A percentile compares a stretch with the other conserved stretches of the same genome.
These are phyloP conservation scores for Mycosphaerelloides madeirae DNA, from an alignment of 2,329 filamentous ascomycete genomes.

Conservation along the genomic window DNA sequence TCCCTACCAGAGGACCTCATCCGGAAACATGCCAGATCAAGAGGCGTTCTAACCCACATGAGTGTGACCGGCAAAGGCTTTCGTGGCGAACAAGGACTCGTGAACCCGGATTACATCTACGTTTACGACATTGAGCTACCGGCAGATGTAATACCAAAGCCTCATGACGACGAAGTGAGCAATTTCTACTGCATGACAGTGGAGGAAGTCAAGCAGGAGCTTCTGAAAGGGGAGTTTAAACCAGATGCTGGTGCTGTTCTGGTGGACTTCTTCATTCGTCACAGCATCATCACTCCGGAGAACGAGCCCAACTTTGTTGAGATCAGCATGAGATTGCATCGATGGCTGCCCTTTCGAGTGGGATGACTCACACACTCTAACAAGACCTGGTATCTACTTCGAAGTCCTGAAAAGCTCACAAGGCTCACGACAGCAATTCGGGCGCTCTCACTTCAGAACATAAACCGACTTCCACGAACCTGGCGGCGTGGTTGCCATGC, in stretches of 20 bases:
- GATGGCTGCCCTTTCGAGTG: slow-evolving; percentile 67
- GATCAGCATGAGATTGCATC: slow-evolving; percentile 69
- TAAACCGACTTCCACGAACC: too few relatives aligned
- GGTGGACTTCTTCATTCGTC: slow-evolving; percentile 82
- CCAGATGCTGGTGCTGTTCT: slow-evolving; percentile 83
- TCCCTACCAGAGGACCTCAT: slow-evolving; percentile 67
- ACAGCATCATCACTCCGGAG: slow-evolving; percentile 69
- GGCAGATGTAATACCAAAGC: slow-evolving; percentile 61
- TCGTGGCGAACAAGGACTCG: slow-evolving; percentile 71
- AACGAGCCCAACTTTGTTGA: slow-evolving; percentile 74
- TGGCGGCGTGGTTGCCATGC: too few relatives aligned
- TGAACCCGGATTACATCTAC: slow-evolving; percentile 87
- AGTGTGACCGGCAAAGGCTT: slow-evolving; percentile 69
- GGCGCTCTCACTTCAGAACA: too few relatives aligned
- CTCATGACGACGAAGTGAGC: slow-evolving; percentile 83
- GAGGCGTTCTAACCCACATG: slow-evolving; percentile 74
- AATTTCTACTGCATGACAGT: slow-evolving; percentile 72
- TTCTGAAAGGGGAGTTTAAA: slow-evolving; percentile 75
- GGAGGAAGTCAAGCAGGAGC: slow-evolving; percentile 63
- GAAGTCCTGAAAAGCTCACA: too few relatives aligned
- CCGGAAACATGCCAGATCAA: slow-evolving; percentile 51
- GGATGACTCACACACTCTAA: slow-evolving; percentile 13
- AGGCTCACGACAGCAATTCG: too few relatives aligned
- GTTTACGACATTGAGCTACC: slow-evolving; percentile 81
- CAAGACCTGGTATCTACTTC: too few relatives aligned